Evolutionary conservation across 257 asterid species (phyloP).

Genomic region (Vinca minor): DNA sequence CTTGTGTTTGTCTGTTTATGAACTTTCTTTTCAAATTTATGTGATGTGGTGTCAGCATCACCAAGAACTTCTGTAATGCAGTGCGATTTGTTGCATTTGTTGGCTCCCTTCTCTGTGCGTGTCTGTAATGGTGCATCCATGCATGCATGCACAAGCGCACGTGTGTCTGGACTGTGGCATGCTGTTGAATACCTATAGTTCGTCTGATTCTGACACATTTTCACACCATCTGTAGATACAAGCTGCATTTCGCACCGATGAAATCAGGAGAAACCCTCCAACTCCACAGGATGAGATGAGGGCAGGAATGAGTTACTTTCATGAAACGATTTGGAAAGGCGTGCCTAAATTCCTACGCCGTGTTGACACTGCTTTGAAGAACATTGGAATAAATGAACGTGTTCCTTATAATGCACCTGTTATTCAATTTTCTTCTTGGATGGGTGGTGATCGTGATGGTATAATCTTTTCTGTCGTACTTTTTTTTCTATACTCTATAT

Average conservation of each 20-base stretch:
- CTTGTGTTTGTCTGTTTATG: neutral
- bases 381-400: slow-evolving; percentile 84
- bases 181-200: neutral
- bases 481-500: neutral
- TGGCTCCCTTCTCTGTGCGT: neutral
- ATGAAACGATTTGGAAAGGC: slow-evolving; percentile 95
- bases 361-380: slow-evolving; percentile 90
- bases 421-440: slow-evolving; percentile 94
- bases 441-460: slow-evolving; percentile 99
- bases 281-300: slow-evolving; percentile 99
- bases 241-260: slow-evolving; percentile 98
- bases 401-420: slow-evolving; percentile 92
- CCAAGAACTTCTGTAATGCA: neutral
- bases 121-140: neutral
- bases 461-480: slow-evolving; percentile 9
- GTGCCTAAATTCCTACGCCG: slow-evolving; percentile 87
- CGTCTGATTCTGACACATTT: neutral
- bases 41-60: slow-evolving; percentile 3
- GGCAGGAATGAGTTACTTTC: slow-evolving; percentile 97
- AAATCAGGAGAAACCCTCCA: slow-evolving; percentile 88
- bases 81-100: neutral
- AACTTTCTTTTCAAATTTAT: neutral
- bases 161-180: too few species aligned
- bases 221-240: slow-evolving; percentile 47
- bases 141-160: too few species aligned